Base-by-base conservation (phyloP, 2,329 filamentous ascomycete species). In the Apiospora arundinis region DNA sequence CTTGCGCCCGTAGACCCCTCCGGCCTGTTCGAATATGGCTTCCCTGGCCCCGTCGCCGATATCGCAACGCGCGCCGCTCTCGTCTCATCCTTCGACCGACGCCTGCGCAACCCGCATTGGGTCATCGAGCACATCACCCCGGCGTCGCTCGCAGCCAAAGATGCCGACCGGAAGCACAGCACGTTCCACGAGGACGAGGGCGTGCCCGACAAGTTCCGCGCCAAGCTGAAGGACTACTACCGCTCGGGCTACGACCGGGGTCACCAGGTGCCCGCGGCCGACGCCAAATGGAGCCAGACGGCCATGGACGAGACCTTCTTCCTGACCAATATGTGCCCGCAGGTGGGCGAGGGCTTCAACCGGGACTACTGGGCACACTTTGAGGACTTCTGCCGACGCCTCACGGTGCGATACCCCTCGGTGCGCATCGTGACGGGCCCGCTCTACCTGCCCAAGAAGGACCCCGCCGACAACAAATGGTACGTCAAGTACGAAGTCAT, bases 321-420 rank as follows among this genome's bases (percentile, higher is more conserved):
- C 79, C 88, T 99, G 70, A 92, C 89, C 80, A 99, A 99, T 85
- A 99, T 99, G 95, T 97, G 95, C 80, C 96, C 96, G 44, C 96
- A 99, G 84, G 96, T 99, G 42, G 96, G 96, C 75, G 94, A 98
- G 80, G 96, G 96, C 72, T 99, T 99, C 88, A 99, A 99, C 85
- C 90, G 96, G 69, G 96, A 99, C 85, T 99, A 99, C 89, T 99
- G 96, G 96, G 93, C 96, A 48, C 96, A 99, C 82, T 95, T 99
- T 76, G 96, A 99, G 84, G 95, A 98, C 80, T 99, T 98, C 80
- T 98, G 95, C 84, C 90, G 96, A 12, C 87, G 94, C 23, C 86
- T 99, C 75, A 95, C 95, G 0, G 84, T 86, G 66, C 88, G 86
- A 70, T 99, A 98, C 80, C 95, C 95, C 0, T 93, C 90, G 56